Evolutionary conservation across 2,329 filamentous ascomycete genomes (phyloP).

Genomic region (Phaeosphaeria sp.): DNA sequence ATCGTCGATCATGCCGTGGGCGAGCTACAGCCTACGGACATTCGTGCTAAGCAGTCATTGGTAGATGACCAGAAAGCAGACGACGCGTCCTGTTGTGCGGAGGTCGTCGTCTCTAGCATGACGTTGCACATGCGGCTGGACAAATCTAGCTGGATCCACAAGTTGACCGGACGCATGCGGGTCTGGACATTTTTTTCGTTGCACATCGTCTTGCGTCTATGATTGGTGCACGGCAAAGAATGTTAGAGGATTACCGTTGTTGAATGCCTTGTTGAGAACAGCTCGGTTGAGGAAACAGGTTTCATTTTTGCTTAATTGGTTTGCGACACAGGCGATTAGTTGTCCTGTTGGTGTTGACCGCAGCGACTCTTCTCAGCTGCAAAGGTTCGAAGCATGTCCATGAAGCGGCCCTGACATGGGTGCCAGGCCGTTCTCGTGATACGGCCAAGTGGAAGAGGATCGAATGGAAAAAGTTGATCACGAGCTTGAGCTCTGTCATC

Average conservation of each 20-base stretch:
- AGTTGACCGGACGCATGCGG: constrained; percentile 10
- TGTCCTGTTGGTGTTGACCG: neutral
- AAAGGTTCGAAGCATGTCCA: neutral
- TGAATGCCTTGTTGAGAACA: neutral
- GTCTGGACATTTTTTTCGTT: constrained; percentile 5
- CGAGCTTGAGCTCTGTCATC: neutral
- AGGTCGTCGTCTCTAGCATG: neutral
- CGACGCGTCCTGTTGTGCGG: neutral
- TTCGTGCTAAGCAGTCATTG: constrained; percentile 4
- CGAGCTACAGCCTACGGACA: neutral
- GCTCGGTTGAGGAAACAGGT: neutral
- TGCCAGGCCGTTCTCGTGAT: neutral
- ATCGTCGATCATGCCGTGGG: constrained; percentile 10
- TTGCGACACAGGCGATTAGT: neutral
- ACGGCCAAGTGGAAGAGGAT: neutral
- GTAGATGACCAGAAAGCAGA: constrained; percentile 4
- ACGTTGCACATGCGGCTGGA: constrained; percentile 6
- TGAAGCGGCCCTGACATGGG: neutral
- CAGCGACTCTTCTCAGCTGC: neutral
- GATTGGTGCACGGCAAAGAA: constrained; percentile 12
- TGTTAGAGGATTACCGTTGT: neutral
- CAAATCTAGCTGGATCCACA: constrained; percentile 12
- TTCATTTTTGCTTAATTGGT: neutral
- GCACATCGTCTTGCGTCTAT: neutral
- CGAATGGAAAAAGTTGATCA: neutral